Conservation (phyloP, 306 rosid species). For the Dalbergia oliveri region DNA sequence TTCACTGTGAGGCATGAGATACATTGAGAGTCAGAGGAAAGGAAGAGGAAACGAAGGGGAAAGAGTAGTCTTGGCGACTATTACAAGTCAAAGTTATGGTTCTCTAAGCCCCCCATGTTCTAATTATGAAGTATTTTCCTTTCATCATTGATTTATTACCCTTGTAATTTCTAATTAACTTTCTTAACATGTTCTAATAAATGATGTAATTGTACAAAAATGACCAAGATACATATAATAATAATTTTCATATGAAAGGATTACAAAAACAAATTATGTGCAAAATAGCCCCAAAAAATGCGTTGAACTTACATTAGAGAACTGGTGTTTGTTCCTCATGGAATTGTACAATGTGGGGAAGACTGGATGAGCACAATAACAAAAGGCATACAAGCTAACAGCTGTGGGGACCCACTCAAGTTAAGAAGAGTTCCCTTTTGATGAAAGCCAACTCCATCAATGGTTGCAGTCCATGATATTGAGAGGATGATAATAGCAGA, state of each 20-base stretch:
- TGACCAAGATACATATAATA: not conserved
- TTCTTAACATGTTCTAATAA: not conserved
- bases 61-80: no score
- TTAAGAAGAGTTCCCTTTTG: conserved; percentile 57
- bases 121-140: no score
- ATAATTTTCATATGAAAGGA: not conserved
- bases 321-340: conserved; percentile 76
- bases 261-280: not conserved
- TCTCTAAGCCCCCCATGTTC: no score
- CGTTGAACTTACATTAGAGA: conserved; percentile 70
- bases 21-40: no score
- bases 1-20: no score
- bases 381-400: conserved; percentile 79
- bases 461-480: conserved; percentile 66
- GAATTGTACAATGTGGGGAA: conserved; percentile 87
- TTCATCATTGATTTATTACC: no score
- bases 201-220: not conserved
- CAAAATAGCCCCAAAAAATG: not conserved
- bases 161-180: not conserved
- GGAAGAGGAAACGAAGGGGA: no score
- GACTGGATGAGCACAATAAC: conserved; percentile 92
- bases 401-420: conserved; percentile 76
- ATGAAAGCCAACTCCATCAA: conserved; percentile 70
- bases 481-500: conserved; percentile 68
- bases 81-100: no score